Conservation (phyloP, 352 stramenopile species). For the Phytophthora boehmeriae region DNA sequence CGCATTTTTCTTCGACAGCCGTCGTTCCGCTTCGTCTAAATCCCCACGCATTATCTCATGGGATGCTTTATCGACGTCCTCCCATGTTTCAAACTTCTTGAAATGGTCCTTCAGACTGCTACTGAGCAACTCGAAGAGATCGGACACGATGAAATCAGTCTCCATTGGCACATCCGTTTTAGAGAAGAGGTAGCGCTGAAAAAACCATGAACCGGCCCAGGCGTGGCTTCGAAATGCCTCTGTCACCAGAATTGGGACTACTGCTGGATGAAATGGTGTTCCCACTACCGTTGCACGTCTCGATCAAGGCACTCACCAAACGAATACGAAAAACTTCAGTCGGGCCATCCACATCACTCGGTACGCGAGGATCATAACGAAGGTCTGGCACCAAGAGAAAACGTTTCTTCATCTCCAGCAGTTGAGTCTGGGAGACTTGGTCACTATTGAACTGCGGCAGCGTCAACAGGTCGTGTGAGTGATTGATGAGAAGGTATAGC, state of each 20-base stretch:
- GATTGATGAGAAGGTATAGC: constrained; percentile 95
- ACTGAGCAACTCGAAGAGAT: constrained; percentile 77
- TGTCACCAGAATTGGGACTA: constrained; percentile 63
- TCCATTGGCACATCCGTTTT: constrained; percentile 95
- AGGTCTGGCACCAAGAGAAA: constrained; percentile 78
- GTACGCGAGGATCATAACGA: constrained; percentile 88
- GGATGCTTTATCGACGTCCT: constrained; percentile 68
- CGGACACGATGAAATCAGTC: constrained; percentile 91
- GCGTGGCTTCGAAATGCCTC: constrained; percentile 81
- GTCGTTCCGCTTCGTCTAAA: constrained; percentile 71
- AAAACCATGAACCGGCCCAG: constrained; percentile 93
- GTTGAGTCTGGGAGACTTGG: constrained; percentile 33
- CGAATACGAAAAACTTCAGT: constrained; percentile 94
- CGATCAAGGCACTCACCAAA: constrained; percentile 93
- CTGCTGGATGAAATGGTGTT: constrained; percentile 7
- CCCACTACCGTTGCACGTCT: constrained; percentile 71
- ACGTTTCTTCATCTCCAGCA: constrained; percentile 66
- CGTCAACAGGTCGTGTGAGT: constrained; percentile 93
- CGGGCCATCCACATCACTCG: constrained; percentile 89
- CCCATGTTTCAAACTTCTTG: constrained; percentile 74
- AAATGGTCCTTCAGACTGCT: constrained; percentile 71
- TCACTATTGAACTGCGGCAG: constrained; percentile 60
- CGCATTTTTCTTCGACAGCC: constrained; percentile 67
- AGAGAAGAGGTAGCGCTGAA: constrained; percentile 97
- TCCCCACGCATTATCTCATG: constrained; percentile 63